Percentiles rank a stretch among this genome's conserved stretches.
phyloP scores from a whole-genome alignment of 208 protist genomes.

The Trypanosoma grayi region DNA sequence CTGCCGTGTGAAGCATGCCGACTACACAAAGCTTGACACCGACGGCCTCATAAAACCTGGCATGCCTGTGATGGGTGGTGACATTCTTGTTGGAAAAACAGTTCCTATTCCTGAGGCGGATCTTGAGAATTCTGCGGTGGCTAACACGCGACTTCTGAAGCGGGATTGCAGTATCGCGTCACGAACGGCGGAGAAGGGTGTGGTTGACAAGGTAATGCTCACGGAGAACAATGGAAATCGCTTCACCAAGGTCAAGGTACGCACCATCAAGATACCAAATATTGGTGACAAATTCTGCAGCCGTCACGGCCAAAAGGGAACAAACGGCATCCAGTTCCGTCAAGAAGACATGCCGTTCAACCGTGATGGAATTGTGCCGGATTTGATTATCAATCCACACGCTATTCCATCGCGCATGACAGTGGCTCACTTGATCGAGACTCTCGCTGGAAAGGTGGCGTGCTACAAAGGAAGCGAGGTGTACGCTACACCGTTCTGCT shows the following conservation, averaged over 20 bases:
- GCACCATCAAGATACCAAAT: conserved; percentile 94
- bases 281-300: conserved; percentile 98
- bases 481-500: conserved; percentile 96
- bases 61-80: conserved; percentile 75
- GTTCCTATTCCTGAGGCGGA: conserved; percentile 22
- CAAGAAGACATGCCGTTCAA: conserved; percentile 98
- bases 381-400: conserved; percentile 99
- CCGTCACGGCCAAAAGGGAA: conserved; percentile 98
- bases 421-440: conserved; percentile 96
- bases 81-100: conserved; percentile 93
- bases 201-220: conserved; percentile 93
- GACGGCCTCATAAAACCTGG: conserved; percentile 94
- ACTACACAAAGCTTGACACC: conserved; percentile 96
- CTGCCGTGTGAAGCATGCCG: conserved; percentile 76
- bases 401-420: conserved; percentile 99
- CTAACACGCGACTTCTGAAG: conserved; percentile 66
- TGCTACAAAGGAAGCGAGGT: conserved; percentile 78
- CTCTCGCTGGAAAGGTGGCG: conserved; percentile 85
- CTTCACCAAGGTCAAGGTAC: conserved; percentile 94
- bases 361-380: conserved; percentile 93
- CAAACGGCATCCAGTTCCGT: conserved; percentile 94
- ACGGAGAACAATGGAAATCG: conserved; percentile 91
- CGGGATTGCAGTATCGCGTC: conserved; percentile 81
- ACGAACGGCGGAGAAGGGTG: conserved; percentile 89
- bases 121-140: conserved; percentile 9